Evolutionary conservation across 1,139 yeast genomes (phyloP).

Genomic region (Meyerozyma sp.): DNA sequence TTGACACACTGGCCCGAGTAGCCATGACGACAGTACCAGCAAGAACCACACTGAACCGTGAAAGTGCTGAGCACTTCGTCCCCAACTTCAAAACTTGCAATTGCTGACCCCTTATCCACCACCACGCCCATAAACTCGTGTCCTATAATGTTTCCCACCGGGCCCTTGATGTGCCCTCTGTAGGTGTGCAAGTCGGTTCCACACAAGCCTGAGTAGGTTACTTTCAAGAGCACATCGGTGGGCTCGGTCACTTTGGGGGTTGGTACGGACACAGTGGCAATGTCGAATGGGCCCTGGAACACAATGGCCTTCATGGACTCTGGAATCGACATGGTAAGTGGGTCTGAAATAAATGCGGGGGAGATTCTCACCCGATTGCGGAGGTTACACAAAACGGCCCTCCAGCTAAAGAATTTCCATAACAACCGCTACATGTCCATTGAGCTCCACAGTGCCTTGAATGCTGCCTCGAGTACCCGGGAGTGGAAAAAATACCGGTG

Average conservation of each 20-base stretch:
- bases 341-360: slow-evolving; percentile 1
- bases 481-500: not conserved
- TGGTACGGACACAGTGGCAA: slow-evolving; percentile 38
- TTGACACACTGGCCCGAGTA: slow-evolving; percentile 47
- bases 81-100: slow-evolving; percentile 31
- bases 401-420: no score
- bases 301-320: slow-evolving; percentile 51
- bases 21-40: slow-evolving; percentile 52
- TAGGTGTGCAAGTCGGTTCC: slow-evolving; percentile 61
- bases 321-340: slow-evolving; percentile 9
- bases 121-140: slow-evolving; percentile 47
- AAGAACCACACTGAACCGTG: slow-evolving; percentile 51
- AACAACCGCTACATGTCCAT: not conserved
- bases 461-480: not conserved
- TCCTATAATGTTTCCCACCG: slow-evolving; percentile 42
- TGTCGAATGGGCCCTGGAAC: slow-evolving; percentile 44
- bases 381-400: not conserved
- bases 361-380: not conserved
- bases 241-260: slow-evolving; percentile 36
- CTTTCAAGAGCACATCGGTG: slow-evolving; percentile 48
- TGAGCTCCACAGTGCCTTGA: not conserved
- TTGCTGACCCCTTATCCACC: slow-evolving; percentile 30
- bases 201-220: slow-evolving; percentile 51
- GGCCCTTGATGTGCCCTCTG: slow-evolving; percentile 47
- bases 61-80: slow-evolving; percentile 47